Base-by-base conservation (phyloP, 2,329 filamentous ascomycete species). In the Colletotrichum graminicola region DNA sequence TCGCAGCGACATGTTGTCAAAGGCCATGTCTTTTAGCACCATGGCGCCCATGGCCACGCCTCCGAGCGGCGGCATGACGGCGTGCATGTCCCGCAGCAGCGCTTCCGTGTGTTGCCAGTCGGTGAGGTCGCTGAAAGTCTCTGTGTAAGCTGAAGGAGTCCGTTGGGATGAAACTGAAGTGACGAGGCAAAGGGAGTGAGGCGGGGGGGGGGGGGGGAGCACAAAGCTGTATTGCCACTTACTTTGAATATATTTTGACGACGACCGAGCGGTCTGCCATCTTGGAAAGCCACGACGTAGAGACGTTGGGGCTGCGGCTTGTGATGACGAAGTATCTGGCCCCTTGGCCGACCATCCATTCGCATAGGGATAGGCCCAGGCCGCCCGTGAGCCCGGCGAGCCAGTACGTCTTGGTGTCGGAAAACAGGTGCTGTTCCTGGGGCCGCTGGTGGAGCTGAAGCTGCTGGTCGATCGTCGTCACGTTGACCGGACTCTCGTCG, bases 31-130 rank as follows among this genome's bases (percentile, higher is more conserved):
- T 21, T 74, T 67, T 12, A 77, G 73, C 7, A 83, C 80, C 81
- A 84, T 82, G 26, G 84, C 79, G 8, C 77, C 75, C 54, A 84
- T 81, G 32, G 84, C 75, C 3, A 84, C 75, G 47, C 83, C 83
- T 2, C 76, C 74, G 6, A 84, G 76, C 8, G 78, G 51, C 11
- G 66, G 66, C 51, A 56, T 55, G 36, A 39, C 36, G 36, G 36
- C 36, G 36, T 39, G 36, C 36, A 39, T 39, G 36, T 39, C 36
- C 36, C 12, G 36, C 36, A 39, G 36, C 36, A 39, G 36, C 36
- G 36, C 36, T 39, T 39, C 36, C 36, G 36, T 39, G 11, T 39
- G 36, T 39, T 39, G 36, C 36, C 14, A 39, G 36, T 39, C 36
- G 36, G 36, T 39, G 36, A 39, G 36, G 36, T 39, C 36, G 36